phyloP scores from a whole-genome alignment of 1,284 basidiomycete genomes.

The Schizophyllum commune region DNA sequence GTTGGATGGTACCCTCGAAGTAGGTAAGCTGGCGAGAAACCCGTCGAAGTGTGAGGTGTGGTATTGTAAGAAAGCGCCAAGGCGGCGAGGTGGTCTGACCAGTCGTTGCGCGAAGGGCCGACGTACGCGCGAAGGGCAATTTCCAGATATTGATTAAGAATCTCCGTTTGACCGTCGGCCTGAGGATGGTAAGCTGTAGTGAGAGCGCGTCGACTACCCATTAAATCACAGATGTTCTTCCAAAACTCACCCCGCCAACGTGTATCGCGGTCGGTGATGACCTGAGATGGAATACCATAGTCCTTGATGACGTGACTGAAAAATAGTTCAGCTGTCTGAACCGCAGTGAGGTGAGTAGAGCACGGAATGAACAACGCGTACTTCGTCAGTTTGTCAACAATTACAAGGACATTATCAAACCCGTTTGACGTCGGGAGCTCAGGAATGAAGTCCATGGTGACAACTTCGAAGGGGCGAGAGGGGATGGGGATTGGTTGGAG shows the following conservation, averaged over 20 bases:
- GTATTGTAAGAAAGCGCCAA: slow-evolving; percentile 18
- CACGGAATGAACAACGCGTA: slow-evolving; percentile 29
- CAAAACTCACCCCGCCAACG: slow-evolving; percentile 19
- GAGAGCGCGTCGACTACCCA: slow-evolving; percentile 3
- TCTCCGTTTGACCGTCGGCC: slow-evolving; percentile 8
- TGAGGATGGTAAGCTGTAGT: slow-evolving; percentile 8
- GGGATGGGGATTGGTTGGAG: slow-evolving; percentile 10
- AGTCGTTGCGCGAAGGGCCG: slow-evolving; percentile 9
- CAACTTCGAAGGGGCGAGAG: slow-evolving; percentile 15
- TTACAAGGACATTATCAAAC: slow-evolving; percentile 18
- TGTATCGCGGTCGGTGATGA: slow-evolving; percentile 18
- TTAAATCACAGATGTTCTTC: slow-evolving; percentile 1
- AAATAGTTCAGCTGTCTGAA: slow-evolving; percentile 14
- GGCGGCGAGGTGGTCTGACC: slow-evolving; percentile 13
- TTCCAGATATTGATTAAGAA: slow-evolving; percentile 14
- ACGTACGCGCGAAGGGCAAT: slow-evolving; percentile 13
- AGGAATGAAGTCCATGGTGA: slow-evolving; percentile 12
- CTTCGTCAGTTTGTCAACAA: slow-evolving; percentile 33
- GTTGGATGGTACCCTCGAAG: slow-evolving; percentile 17
- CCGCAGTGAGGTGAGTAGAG: slow-evolving; percentile 4
- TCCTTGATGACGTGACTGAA: slow-evolving; percentile 12
- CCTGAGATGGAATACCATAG: slow-evolving; percentile 14
- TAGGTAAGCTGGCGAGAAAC: slow-evolving; percentile 17
- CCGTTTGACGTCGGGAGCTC: slow-evolving; percentile 26
- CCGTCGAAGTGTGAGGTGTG: slow-evolving; percentile 15